Evolutionary conservation across 495 filamentous ascomycete species (phyloP), one percentile per base, ranked within the genome.

Genomic region (Lophiotrema nucula): DNA sequence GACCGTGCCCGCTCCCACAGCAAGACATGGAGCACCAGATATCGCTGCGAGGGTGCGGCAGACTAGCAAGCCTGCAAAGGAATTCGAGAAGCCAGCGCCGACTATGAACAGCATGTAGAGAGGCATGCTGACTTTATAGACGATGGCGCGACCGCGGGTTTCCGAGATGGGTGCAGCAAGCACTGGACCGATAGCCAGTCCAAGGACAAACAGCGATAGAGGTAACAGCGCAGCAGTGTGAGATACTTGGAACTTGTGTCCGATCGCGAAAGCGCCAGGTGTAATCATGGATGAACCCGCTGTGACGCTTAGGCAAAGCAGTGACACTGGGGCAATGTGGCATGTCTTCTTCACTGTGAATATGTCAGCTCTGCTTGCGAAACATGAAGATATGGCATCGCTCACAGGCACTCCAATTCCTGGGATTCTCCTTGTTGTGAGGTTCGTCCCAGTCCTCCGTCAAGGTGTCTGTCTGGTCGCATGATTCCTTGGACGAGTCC

Each of bases 41-140:
- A 83, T 64, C 1, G 83, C 86, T 0, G 84, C 81, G n/a, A 89
- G 71, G 65, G 87, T 80, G 3, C 86, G 78, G 26, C 78, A 77
- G 48, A 83, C 70, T 21, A 78, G 71, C 11, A 88, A 67, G 0
- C 74, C 74, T 25, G 70, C 79, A 33, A 88, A 79, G 18, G 72
- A 79, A 15, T 76, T 74, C 2, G 81, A 76, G 18, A 83, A 71
- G 0, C 77, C 83, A 12, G 80, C 76, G 15, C 84, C 86, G 13
- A 87, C 49, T 0, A 77, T 79, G 69, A 88, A 89, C 10, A 88
- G 64, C 6, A 77, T 75, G 31, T 72, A 79, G 0, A 83, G 19
- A 0, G 80, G 81, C 0, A 77, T 59, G 3, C 75, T 64, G 8
- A 45, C 19, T 26, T 48, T 28, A 50, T 69, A 73, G 12, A 73